phyloP scores from a whole-genome alignment of 2,329 filamentous ascomycete genomes.

The Xylariaceae sp. region DNA sequence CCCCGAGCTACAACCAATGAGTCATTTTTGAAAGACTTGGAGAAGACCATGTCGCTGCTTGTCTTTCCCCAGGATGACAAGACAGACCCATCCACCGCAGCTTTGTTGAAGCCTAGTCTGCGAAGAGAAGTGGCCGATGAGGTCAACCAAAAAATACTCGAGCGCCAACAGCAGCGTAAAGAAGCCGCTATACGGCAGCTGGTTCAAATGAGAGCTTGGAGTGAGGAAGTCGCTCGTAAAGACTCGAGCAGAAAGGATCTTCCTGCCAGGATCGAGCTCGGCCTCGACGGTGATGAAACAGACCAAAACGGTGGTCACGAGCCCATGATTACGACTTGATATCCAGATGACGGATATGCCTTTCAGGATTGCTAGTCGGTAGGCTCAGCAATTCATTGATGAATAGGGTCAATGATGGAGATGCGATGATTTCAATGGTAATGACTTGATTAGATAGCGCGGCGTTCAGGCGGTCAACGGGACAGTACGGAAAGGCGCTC shows the following conservation, averaged over 20 bases:
- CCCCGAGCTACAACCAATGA: conserved; percentile 79
- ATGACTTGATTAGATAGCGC: too few species aligned
- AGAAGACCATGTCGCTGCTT: conserved; percentile 87
- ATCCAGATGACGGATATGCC: too few species aligned
- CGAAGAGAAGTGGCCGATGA: conserved; percentile 78
- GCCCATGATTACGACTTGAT: conserved; percentile 47
- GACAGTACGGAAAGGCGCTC: too few species aligned
- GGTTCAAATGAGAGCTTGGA: conserved; percentile 79
- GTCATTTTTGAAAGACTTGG: conserved; percentile 79
- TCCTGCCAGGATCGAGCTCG: conserved; percentile 36
- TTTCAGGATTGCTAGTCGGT: too few species aligned
- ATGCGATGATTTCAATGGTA: background rate
- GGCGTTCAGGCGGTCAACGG: too few species aligned
- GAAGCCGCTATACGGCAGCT: conserved; percentile 81
- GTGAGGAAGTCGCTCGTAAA: conserved; percentile 59
- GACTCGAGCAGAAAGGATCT: conserved; percentile 33
- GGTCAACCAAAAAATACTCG: conserved; percentile 86
- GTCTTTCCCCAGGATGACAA: conserved; percentile 78
- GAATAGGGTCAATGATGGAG: background rate
- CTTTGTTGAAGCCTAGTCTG: conserved; percentile 73
- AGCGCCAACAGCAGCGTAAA: conserved; percentile 64
- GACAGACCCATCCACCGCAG: conserved; percentile 69
- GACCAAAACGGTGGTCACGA: conserved; percentile 29
- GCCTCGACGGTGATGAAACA: conserved; percentile 23
- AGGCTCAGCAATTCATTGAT: too few species aligned